Conservation (phyloP, 768 basidiomycete genomes). For the Tylopilus felleus region DNA sequence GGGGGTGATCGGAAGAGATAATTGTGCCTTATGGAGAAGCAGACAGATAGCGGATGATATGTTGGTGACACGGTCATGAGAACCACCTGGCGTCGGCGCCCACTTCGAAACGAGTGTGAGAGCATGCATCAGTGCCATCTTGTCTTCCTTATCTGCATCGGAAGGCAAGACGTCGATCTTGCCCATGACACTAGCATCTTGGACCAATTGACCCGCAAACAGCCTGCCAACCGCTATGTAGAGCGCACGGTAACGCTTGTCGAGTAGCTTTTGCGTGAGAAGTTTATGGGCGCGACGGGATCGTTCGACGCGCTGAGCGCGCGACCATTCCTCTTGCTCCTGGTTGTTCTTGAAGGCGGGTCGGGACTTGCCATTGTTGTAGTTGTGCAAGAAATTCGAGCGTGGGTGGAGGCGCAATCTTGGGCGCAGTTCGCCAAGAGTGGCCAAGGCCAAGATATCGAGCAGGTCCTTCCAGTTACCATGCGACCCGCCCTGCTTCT, state of each 20-base stretch:
- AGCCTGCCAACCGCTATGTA: slow-evolving; percentile 61
- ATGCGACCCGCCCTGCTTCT: slow-evolving; percentile 34
- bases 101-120: slow-evolving; percentile 66
- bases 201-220: slow-evolving; percentile 50
- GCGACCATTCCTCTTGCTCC: slow-evolving; percentile 25
- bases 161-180: slow-evolving; percentile 35
- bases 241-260: slow-evolving; percentile 56
- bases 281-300: slow-evolving; percentile 31
- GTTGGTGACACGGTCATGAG: slow-evolving; percentile 63
- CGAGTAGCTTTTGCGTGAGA: slow-evolving; percentile 40
- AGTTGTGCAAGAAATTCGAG: too few species aligned
- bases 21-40: slow-evolving; percentile 44
- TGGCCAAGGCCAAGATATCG: slow-evolving; percentile 61
- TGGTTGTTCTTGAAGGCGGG: slow-evolving; percentile 16
- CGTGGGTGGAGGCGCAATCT: neutral
- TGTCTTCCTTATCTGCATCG: slow-evolving; percentile 22
- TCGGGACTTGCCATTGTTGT: too few species aligned
- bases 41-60: slow-evolving; percentile 61
- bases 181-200: slow-evolving; percentile 43
- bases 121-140: slow-evolving; percentile 4
- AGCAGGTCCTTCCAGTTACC: slow-evolving; percentile 78
- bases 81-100: slow-evolving; percentile 57
- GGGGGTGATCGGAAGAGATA: slow-evolving; percentile 8
- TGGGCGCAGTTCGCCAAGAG: slow-evolving; percentile 44
- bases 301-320: slow-evolving; percentile 14